phyloP scores from a whole-genome alignment of 192 early-diverging fungal species.

The Geranomyces michiganensis region DNA sequence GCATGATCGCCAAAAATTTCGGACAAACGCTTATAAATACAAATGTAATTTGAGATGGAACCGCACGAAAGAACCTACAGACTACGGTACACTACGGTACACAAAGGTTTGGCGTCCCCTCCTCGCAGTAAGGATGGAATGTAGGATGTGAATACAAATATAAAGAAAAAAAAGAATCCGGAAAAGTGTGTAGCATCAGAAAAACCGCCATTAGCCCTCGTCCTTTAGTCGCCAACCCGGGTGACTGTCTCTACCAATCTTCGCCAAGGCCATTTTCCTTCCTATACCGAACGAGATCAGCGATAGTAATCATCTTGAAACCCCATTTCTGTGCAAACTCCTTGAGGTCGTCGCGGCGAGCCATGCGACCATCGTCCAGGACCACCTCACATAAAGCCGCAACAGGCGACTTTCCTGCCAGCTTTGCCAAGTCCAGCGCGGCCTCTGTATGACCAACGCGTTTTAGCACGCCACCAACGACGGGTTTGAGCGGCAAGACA shows the following conservation, averaged over 20 bases:
- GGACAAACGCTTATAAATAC: too few relatives aligned
- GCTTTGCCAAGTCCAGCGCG: slow-evolving; percentile 79
- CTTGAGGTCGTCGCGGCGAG: slow-evolving; percentile 87
- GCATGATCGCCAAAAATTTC: too few relatives aligned
- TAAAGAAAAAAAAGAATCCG: too few relatives aligned
- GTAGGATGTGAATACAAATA: too few relatives aligned
- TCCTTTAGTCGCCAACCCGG: too few relatives aligned
- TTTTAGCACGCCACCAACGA: slow-evolving; percentile 77
- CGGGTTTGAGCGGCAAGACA: slow-evolving; percentile 88
- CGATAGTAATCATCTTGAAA: slow-evolving; percentile 88
- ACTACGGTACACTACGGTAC: too few relatives aligned
- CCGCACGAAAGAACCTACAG: too few relatives aligned
- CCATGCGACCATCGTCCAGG: slow-evolving; percentile 91
- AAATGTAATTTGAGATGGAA: too few relatives aligned
- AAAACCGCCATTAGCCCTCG: too few relatives aligned
- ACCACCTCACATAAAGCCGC: slow-evolving; percentile 94
- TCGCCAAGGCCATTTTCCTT: slow-evolving; percentile 45
- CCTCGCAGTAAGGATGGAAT: too few relatives aligned
- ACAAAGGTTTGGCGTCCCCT: too few relatives aligned
- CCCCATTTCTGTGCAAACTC: slow-evolving; percentile 82
- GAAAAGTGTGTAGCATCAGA: too few relatives aligned
- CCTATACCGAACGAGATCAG: slow-evolving; percentile 80
- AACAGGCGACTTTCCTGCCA: slow-evolving; percentile 79
- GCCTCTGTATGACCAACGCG: slow-evolving; percentile 97
- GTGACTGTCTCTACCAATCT: slow-evolving; percentile 29